Percentiles rank a stretch among this genome's conserved stretches.
These are phyloP conservation scores for Apiospora sp. DNA, from an alignment of 2,329 filamentous ascomycete genomes.

Conservation along the genomic window DNA sequence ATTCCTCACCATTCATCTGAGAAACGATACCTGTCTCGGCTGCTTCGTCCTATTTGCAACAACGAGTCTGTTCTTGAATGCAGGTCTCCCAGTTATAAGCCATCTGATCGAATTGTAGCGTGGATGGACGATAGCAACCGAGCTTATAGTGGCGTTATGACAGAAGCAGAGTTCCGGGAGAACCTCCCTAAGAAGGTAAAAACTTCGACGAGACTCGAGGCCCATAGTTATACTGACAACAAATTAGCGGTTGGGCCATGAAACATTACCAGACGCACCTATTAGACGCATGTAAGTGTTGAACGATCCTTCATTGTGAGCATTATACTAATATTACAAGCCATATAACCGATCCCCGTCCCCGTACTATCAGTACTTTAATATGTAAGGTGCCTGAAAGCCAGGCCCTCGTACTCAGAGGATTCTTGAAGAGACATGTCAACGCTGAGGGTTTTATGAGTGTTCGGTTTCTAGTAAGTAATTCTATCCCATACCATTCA, in stretches of 20 bases:
- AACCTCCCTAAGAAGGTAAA: neutral
- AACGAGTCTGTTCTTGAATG: neutral
- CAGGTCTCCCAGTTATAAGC: neutral
- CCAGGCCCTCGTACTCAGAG: neutral
- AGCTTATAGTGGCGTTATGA: neutral
- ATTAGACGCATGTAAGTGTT: neutral
- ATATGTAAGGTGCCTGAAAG: neutral
- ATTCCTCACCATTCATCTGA: neutral
- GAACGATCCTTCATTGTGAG: no score
- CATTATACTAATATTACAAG: neutral
- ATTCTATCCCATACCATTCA: neutral
- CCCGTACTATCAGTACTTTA: neutral
- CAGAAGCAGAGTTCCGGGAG: neutral
- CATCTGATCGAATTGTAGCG: neutral
- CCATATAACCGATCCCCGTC: neutral
- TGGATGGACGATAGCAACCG: conserved; percentile 15
- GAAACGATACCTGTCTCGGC: neutral
- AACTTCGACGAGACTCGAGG: neutral
- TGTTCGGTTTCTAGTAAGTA: neutral
- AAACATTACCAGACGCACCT: neutral
- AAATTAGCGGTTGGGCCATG: neutral
- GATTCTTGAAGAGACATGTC: neutral
- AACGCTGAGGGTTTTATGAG: neutral
- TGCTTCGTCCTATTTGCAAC: neutral
- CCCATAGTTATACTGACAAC: neutral